These are phyloP conservation scores for Purpureocillium takamizusanense DNA, from an alignment of 2,329 filamentous ascomycete genomes.

Conservation along the genomic window DNA sequence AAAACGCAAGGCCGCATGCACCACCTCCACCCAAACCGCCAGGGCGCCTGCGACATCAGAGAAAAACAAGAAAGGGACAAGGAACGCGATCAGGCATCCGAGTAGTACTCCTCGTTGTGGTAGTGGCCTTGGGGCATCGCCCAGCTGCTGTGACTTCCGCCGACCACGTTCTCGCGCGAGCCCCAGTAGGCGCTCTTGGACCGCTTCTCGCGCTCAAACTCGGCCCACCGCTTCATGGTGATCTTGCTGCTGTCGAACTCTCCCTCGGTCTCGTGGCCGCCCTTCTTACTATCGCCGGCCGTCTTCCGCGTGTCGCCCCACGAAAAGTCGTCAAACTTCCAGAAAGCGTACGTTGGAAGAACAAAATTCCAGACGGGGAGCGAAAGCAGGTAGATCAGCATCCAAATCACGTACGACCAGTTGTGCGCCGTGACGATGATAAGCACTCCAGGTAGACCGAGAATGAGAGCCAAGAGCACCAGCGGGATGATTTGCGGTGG, in stretches of 20 bases:
- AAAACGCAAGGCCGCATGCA: conserved; percentile 1
- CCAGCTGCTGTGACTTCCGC: conserved; percentile 31
- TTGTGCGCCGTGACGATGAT: conserved; percentile 92
- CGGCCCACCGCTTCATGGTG: conserved; percentile 97
- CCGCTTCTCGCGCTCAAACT: conserved; percentile 71
- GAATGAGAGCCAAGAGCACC: conserved; percentile 77
- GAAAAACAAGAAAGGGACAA: not conserved
- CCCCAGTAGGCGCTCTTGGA: conserved; percentile 42
- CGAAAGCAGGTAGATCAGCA: conserved; percentile 89
- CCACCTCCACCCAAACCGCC: not conserved
- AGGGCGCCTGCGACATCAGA: not conserved
- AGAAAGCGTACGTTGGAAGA: conserved; percentile 88
- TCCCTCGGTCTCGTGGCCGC: conserved; percentile 77
- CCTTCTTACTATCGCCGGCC: conserved; percentile 81
- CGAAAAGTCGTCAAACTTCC: conserved; percentile 99
- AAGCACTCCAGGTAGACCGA: conserved; percentile 85
- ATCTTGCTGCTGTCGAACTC: conserved; percentile 99
- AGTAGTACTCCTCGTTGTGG: conserved; percentile 47
- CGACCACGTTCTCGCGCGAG: conserved; percentile 39
- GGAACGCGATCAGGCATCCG: conserved; percentile 32
- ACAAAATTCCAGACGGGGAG: conserved; percentile 98
- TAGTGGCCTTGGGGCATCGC: conserved; percentile 31
- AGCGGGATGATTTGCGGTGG: conserved; percentile 84
- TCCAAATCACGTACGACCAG: conserved; percentile 88
- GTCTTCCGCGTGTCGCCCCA: conserved; percentile 99